Conservation (phyloP, 306 rosid species). For the Phaseolus lunatus region DNA sequence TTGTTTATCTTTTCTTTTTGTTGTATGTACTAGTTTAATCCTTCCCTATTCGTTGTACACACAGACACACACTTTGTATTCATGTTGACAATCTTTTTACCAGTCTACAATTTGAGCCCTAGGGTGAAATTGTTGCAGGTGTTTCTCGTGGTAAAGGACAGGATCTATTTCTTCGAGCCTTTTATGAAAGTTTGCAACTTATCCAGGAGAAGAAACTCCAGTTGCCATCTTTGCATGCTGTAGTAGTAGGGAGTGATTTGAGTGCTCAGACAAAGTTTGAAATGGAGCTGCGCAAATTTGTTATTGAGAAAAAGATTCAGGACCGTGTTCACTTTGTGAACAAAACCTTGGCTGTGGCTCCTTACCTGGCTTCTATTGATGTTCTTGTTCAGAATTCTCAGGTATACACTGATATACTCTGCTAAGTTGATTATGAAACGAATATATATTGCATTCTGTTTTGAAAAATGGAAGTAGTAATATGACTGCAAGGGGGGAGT, state of each 20-base stretch:
- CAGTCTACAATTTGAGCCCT: conserved; percentile 36
- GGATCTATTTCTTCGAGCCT: conserved; percentile 92
- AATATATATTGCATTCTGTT: conserved; percentile 22
- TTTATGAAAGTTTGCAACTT: conserved; percentile 70
- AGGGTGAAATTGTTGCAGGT: conserved; percentile 60
- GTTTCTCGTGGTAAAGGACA: conserved; percentile 97
- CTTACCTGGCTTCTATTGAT: conserved; percentile 88
- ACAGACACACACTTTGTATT: not conserved
- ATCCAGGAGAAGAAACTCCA: conserved; percentile 76
- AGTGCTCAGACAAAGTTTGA: conserved; percentile 82
- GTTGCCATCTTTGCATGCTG: conserved; percentile 87
- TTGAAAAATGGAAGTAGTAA: not conserved
- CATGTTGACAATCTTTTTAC: conserved; percentile 32
- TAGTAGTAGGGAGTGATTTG: conserved; percentile 92
- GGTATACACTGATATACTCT: conserved; percentile 55
- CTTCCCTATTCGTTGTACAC: not conserved
- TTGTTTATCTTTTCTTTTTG: conserved; percentile 36
- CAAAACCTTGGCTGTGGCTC: conserved; percentile 91
- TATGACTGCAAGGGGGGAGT: not conserved
- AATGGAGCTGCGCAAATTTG: conserved; percentile 77
- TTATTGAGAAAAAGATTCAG: conserved; percentile 70
- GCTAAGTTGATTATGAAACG: conserved; percentile 34
- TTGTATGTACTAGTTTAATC: not conserved
- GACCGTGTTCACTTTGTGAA: conserved; percentile 92
- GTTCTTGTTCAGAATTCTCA: conserved; percentile 99